Evolutionary conservation across 352 stramenopile species (phyloP).

Genomic region (Pythium brassicae): DNA sequence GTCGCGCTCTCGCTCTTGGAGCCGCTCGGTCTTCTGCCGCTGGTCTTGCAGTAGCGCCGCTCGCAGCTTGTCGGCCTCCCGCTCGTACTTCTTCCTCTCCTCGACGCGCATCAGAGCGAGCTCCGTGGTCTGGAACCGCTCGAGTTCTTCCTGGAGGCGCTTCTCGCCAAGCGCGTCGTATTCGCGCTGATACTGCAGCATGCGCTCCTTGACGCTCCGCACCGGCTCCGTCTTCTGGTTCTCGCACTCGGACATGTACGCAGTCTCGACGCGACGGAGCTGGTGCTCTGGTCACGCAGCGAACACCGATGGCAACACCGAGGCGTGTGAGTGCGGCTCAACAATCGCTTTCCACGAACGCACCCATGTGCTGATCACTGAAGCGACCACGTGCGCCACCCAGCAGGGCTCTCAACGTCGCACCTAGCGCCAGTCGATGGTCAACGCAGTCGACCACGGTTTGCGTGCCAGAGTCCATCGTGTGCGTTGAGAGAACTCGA

Average conservation of each 20-base stretch:
- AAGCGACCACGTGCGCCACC: too few species aligned
- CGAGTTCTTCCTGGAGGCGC: conserved; percentile 46
- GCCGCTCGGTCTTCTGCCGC: conserved; percentile 29
- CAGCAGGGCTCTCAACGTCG: too few species aligned
- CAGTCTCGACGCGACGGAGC: conserved; percentile 57
- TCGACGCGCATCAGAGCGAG: conserved; percentile 52
- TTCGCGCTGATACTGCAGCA: conserved; percentile 64
- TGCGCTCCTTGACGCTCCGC: conserved; percentile 51
- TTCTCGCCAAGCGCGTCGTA: conserved; percentile 58
- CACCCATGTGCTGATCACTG: too few species aligned
- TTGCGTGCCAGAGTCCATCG: conserved; percentile 43
- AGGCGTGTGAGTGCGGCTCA: too few species aligned
- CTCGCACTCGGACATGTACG: conserved; percentile 42
- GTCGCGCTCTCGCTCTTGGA: conserved; percentile 55
- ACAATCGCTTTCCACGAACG: too few species aligned
- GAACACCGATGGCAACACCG: too few species aligned
- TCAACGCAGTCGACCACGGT: conserved; percentile 65
- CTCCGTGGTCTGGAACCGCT: conserved; percentile 48
- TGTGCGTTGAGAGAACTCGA: conserved; percentile 25
- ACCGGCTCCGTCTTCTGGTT: conserved; percentile 28
- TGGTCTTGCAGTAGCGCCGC: conserved; percentile 45
- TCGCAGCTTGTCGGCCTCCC: conserved; percentile 42
- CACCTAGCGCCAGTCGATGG: conserved; percentile 51
- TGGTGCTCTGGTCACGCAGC: conserved; percentile 38
- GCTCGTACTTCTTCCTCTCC: conserved; percentile 48